Evolutionary conservation across 139 green algal genomes (phyloP).

Genomic region (Chloropicon primus): DNA sequence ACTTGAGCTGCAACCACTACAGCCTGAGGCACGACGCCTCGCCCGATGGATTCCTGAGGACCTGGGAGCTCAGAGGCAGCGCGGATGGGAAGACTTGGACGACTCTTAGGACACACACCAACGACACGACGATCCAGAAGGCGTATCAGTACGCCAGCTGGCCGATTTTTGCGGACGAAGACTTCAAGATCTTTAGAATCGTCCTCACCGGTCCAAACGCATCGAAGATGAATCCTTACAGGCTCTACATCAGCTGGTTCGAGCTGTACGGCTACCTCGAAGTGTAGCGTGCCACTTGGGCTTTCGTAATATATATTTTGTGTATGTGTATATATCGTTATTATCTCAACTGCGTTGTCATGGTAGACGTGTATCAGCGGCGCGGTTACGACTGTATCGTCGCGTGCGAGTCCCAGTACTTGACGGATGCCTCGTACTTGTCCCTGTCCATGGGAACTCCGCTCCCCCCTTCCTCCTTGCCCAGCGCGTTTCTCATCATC

Average conservation of each 20-base stretch:
- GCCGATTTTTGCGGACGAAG: background rate
- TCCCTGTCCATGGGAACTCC: slow-evolving; percentile 63
- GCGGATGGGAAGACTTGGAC: background rate
- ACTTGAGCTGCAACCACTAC: background rate
- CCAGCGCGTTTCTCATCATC: slow-evolving; percentile 85
- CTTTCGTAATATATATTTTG: too few species aligned
- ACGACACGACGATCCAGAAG: background rate
- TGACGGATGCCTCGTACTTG: slow-evolving; percentile 53
- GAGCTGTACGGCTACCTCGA: background rate
- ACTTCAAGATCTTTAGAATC: background rate
- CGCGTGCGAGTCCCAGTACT: slow-evolving; percentile 71
- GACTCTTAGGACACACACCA: background rate
- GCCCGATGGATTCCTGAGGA: background rate
- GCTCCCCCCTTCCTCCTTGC: slow-evolving; percentile 73
- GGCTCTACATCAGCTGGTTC: background rate
- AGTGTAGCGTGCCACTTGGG: too few species aligned
- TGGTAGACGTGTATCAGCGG: too few species aligned
- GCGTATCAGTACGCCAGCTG: background rate
- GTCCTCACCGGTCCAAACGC: background rate
- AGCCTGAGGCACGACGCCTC: background rate
- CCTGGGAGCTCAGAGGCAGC: background rate
- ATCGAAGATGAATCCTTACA: background rate
- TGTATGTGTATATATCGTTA: too few species aligned
- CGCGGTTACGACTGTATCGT: slow-evolving; percentile 32
- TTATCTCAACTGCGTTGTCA: too few species aligned